These are phyloP conservation scores for Teunomyces barrocoloradensis DNA, from an alignment of 805 yeast genomes.

Conservation along the genomic window DNA sequence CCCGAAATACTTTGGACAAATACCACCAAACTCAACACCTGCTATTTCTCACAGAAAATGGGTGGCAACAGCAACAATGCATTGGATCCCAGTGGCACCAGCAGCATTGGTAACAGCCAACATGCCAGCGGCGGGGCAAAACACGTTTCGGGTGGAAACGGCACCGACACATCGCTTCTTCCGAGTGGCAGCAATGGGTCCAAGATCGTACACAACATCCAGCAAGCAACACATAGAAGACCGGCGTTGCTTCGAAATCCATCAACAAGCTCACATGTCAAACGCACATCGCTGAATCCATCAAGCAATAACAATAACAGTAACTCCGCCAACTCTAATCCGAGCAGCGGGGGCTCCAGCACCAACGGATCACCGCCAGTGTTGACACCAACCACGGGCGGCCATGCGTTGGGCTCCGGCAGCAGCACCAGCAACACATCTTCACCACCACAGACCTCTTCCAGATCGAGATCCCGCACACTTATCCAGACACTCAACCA, in stretches of 20 bases:
- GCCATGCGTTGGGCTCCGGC: background rate
- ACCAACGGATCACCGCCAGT: background rate
- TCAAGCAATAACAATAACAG: background rate
- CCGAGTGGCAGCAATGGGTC: background rate
- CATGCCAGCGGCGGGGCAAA: background rate
- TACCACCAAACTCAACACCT: no score
- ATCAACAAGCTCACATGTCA: background rate
- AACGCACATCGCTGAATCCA: background rate
- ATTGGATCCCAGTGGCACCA: background rate
- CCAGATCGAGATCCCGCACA: slow-evolving; percentile 16
- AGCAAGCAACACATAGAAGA: background rate
- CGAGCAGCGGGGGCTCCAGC: background rate
- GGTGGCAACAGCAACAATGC: background rate
- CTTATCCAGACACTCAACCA: slow-evolving; percentile 16
- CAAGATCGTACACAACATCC: background rate
- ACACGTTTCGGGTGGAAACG: no score
- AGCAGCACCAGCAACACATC: background rate
- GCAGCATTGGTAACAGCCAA: background rate
- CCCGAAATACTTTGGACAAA: background rate
- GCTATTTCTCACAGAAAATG: background rate
- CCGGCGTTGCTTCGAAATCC: background rate
- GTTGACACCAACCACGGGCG: background rate
- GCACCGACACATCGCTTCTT: no score
- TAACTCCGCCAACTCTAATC: background rate
- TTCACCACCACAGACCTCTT: background rate